phyloP scores from a whole-genome alignment of 192 early-diverging fungal genomes.

The Podila horticola region DNA sequence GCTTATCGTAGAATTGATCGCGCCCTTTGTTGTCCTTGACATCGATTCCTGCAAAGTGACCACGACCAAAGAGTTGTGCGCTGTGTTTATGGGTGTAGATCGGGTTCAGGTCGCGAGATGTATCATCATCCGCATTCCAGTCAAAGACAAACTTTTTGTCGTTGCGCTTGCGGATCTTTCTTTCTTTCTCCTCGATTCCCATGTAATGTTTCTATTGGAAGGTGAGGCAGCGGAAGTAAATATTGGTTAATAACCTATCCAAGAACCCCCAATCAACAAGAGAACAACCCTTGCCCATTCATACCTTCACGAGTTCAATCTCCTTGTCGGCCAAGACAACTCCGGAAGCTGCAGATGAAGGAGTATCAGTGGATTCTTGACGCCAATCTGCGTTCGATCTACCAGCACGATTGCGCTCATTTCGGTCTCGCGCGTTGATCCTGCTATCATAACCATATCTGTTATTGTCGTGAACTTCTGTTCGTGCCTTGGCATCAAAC shows the following conservation, averaged over 20 bases:
- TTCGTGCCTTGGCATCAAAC: constrained; percentile 62
- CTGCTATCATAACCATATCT: constrained; percentile 43
- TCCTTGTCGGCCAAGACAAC: constrained; percentile 39
- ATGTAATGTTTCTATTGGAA: constrained; percentile 79
- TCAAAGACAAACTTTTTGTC: constrained; percentile 98
- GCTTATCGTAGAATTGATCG: constrained; percentile 73
- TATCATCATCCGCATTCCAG: constrained; percentile 96
- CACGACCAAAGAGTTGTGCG: constrained; percentile 87
- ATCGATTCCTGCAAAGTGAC: constrained; percentile 89
- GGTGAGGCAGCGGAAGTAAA: not conserved
- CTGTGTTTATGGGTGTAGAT: constrained; percentile 81
- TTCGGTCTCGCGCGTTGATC: constrained; percentile 22
- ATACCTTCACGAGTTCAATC: constrained; percentile 43
- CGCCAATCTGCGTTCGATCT: constrained; percentile 16
- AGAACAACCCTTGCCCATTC: not conserved
- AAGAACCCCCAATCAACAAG: not conserved
- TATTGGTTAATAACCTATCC: not conserved
- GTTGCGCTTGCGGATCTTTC: constrained; percentile 84
- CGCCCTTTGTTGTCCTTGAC: constrained; percentile 75
- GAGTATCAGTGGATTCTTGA: constrained; percentile 1
- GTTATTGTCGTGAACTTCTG: constrained; percentile 56
- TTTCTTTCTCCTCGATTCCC: constrained; percentile 78
- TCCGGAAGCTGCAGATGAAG: constrained; percentile 12
- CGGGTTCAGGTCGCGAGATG: constrained; percentile 92
- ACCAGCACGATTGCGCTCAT: constrained; percentile 5